Percentiles rank a stretch among this genome's conserved stretches.
These are phyloP conservation scores for Dendrobium chrysotoxum DNA, from an alignment of 106 monocot species.

Conservation along the genomic window DNA sequence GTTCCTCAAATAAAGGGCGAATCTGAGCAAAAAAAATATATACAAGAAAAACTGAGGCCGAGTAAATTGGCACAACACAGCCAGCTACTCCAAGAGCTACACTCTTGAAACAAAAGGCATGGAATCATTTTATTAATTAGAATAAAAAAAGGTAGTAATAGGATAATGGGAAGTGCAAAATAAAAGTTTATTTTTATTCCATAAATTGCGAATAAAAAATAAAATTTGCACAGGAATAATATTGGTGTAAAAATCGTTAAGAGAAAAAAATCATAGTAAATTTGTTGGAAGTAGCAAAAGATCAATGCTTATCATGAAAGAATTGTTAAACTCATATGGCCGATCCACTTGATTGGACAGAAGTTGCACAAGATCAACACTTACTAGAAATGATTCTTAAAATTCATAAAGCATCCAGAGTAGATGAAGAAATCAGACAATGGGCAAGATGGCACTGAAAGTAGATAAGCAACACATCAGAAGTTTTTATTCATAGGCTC, in stretches of 20 bases:
- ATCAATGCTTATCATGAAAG: not conserved
- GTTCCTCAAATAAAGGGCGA: constrained; percentile 94
- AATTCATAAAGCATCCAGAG: too few species aligned
- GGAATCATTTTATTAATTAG: not conserved
- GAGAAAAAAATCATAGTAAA: not conserved
- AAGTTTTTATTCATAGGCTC: too few species aligned
- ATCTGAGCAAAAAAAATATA: constrained; percentile 29
- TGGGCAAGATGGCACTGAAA: too few species aligned
- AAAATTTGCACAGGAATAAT: not conserved
- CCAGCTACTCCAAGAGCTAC: not conserved
- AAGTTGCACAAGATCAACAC: not conserved
- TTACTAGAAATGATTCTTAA: not conserved
- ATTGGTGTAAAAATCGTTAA: not conserved
- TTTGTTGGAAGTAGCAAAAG: not conserved
- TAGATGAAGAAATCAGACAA: too few species aligned
- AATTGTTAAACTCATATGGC: not conserved
- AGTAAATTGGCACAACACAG: not conserved
- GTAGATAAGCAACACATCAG: too few species aligned
- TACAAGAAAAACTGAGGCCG: not conserved
- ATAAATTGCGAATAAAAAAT: not conserved
- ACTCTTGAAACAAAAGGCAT: not conserved
- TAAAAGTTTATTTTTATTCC: not conserved
- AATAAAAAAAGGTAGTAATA: not conserved
- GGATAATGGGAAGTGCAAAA: not conserved
- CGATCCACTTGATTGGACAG: not conserved